Evolutionary conservation across 176 grass and related monocot genomes (phyloP).

Genomic region (Saccharum spontaneum): DNA sequence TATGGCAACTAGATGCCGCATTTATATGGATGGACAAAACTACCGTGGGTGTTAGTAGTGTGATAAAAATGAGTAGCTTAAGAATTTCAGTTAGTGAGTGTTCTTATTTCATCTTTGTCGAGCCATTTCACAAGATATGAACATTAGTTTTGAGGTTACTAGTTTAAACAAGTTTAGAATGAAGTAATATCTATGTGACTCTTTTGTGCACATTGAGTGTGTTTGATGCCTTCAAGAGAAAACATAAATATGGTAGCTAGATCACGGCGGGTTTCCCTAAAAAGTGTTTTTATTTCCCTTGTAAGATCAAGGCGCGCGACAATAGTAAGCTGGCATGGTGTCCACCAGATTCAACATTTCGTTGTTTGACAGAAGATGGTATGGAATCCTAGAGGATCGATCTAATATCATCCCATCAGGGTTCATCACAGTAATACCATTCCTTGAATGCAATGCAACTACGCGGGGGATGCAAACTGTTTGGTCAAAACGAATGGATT

Average conservation of each 20-base stretch:
- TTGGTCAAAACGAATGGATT: neutral
- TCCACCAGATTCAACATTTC: neutral
- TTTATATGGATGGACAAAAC: neutral
- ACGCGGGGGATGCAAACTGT: neutral
- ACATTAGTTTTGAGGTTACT: neutral
- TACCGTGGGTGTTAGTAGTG: neutral
- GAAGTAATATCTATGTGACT: neutral
- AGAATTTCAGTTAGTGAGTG: neutral
- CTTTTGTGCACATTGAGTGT: neutral
- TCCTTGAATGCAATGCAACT: neutral
- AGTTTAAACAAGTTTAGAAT: neutral
- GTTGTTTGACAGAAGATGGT: neutral
- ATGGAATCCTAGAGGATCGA: neutral
- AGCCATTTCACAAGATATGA: neutral
- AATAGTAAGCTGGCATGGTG: neutral
- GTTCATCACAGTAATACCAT: neutral
- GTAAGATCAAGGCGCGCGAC: neutral
- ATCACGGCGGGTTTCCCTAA: neutral
- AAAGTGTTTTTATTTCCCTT: too few relatives aligned
- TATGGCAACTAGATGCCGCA: neutral
- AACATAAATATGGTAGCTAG: neutral
- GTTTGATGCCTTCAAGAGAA: neutral
- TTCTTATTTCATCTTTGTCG: neutral
- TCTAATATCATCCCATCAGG: neutral
- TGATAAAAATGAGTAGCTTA: neutral